Percentiles rank a stretch among this genome's conserved stretches.
Evolutionary conservation across 139 green algal species (phyloP).

Genomic region (Closterium sp.): DNA sequence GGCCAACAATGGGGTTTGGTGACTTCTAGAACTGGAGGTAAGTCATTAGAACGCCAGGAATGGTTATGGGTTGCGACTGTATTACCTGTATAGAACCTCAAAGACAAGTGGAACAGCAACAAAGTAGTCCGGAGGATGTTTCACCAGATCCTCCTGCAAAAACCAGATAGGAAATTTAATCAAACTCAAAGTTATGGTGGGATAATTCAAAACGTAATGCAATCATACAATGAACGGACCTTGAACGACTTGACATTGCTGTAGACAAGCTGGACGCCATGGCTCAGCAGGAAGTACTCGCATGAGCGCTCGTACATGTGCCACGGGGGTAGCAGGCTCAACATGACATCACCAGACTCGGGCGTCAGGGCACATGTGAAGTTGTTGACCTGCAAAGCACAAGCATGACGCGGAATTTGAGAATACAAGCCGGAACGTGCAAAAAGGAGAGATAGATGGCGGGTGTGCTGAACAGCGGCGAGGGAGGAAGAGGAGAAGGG

Average conservation of each 20-base stretch:
- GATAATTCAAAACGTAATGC: not conserved
- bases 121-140: conserved; percentile 75
- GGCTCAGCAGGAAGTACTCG: conserved; percentile 67
- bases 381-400: conserved; percentile 31
- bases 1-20: not conserved
- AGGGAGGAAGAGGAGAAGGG: not conserved
- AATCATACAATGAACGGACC: not conserved
- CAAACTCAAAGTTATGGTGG: not conserved
- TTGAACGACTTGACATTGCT: conserved; percentile 77
- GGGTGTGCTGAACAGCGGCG: not conserved
- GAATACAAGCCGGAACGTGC: not conserved
- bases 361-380: not conserved
- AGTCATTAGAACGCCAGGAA: no score
- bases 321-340: conserved; percentile 89
- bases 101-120: conserved; percentile 91
- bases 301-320: conserved; percentile 87
- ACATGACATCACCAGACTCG: conserved; percentile 47
- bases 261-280: conserved; percentile 66
- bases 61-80: not conserved
- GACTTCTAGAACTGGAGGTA: no score
- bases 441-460: not conserved
- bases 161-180: not conserved
- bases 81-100: conserved; percentile 76
- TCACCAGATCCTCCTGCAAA: conserved; percentile 69
- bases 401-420: not conserved